Conservation (phyloP, 192 early-diverging fungal genomes). For the Umbelopsis sp. region DNA sequence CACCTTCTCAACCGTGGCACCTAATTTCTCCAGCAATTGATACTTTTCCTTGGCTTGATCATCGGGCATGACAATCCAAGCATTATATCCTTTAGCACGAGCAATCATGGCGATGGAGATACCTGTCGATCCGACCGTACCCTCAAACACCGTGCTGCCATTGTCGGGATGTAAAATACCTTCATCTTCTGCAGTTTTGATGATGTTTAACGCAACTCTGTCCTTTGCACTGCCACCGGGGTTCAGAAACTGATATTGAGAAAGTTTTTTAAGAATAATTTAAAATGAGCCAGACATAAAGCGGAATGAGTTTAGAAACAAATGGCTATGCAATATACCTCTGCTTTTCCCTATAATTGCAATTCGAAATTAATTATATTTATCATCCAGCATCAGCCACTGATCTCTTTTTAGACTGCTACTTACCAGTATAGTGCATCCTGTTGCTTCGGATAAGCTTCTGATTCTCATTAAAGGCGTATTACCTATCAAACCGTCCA, state of each 20-base stretch:
- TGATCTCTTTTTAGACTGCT: conserved; percentile 15
- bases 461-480: conserved; percentile 89
- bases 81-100: conserved; percentile 86
- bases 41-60: conserved; percentile 93
- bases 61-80: conserved; percentile 97
- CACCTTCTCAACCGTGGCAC: conserved; percentile 91
- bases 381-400: background rate
- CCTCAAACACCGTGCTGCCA: conserved; percentile 86
- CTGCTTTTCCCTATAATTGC: conserved; percentile 42
- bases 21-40: conserved; percentile 76
- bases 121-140: conserved; percentile 95
- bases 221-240: conserved; percentile 95
- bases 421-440: conserved; percentile 82
- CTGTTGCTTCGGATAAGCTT: conserved; percentile 86
- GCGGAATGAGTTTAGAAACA: background rate
- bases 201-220: conserved; percentile 85
- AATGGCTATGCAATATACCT: conserved; percentile 28
- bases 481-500: conserved; percentile 86
- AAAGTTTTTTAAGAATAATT: no score
- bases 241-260: conserved; percentile 74
- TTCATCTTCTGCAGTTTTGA: conserved; percentile 72
- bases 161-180: conserved; percentile 75
- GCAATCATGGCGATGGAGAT: conserved; percentile 93
- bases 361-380: background rate
- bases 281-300: background rate